Percentiles rank a stretch among this genome's conserved stretches.
These are phyloP conservation scores for Kurtzmaniella quercitrusa DNA, from an alignment of 1,139 yeast genomes.

Conservation along the genomic window DNA sequence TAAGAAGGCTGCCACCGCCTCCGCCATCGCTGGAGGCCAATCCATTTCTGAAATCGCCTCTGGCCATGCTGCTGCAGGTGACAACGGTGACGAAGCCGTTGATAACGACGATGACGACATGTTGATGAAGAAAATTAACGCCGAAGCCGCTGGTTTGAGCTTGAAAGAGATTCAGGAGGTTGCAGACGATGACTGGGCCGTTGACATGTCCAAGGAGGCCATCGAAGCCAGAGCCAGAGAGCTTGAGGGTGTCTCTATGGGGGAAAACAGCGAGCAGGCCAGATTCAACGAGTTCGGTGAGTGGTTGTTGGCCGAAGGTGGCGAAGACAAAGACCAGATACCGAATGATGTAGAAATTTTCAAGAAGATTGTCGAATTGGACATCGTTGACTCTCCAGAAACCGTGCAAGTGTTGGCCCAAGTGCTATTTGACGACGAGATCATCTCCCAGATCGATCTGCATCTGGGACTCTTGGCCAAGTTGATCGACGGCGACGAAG, in stretches of 20 bases:
- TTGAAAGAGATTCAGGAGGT: conserved; percentile 50
- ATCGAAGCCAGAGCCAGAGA: conserved; percentile 89
- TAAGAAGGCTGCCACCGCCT: conserved; percentile 81
- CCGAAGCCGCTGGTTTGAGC: conserved; percentile 71
- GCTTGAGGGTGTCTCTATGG: conserved; percentile 57
- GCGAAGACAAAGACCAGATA: conserved; percentile 52
- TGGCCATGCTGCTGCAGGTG: conserved; percentile 26
- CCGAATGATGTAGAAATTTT: conserved; percentile 88
- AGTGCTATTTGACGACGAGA: conserved; percentile 76
- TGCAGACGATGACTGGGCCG: conserved; percentile 95
- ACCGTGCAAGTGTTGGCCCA: conserved; percentile 92
- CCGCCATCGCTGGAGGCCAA: conserved; percentile 87
- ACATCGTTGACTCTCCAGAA: conserved; percentile 66
- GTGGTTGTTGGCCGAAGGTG: conserved; percentile 64
- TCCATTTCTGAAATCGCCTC: conserved; percentile 74
- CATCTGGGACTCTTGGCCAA: conserved; percentile 83
- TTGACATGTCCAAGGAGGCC: conserved; percentile 96
- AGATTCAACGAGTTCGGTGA: conserved; percentile 78
- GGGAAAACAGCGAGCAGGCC: conserved; percentile 32
- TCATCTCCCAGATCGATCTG: conserved; percentile 64
- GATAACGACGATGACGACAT: conserved; percentile 67
- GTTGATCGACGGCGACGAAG: conserved; percentile 58
- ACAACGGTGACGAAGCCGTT: conserved; percentile 15
- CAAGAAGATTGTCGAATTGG: conserved; percentile 81
- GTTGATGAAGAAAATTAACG: conserved; percentile 74